Evolutionary conservation across 1,284 basidiomycete genomes (phyloP), one percentile per base, ranked within the genome.

Genomic region (Amylostereum areolatum): DNA sequence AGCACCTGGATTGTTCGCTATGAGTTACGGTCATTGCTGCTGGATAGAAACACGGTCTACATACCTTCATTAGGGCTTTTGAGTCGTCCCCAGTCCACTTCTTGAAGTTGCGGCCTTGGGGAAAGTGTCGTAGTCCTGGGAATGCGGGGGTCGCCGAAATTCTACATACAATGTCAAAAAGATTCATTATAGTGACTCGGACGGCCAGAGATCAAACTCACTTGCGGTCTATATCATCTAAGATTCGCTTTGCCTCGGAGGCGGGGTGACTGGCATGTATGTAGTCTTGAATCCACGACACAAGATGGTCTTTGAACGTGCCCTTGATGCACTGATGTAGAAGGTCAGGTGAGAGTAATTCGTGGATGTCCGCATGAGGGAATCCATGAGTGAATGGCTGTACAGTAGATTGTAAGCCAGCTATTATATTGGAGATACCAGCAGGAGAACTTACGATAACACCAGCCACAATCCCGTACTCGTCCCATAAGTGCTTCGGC

Each of bases 371-470:
- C 29, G 46, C 46, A 3, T 31, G 37, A 31, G 46, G 46, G 31
- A 47, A 47, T 9, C 32, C 11, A 10, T 40, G n/a, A 6, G 46
- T 47, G 30, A 41, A 47, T 18, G 37, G 46, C 46, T 47, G 29
- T 28, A 46, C 7, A 36, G n/a, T 39, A 9, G 24, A 11, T 1
- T 42, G 28, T 24, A 25, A 10, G 7, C 8, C 4, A 8, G n/a
- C 27, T 43, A 43, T 45, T 3, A 32, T 32, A 12, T n/a, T 7
- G 25, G 39, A 10, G 7, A 41, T 7, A 41, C 7, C 7, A 24
- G 8, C 18, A 41, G 7, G 39, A n/a, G 6, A 24, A n/a, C 41
- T 24, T 41, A 42, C 40, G 30, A 42, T 24, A 7, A 27, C n/a
- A 8, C 31, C 30, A 41, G 27, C 7, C 29, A 33, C 40, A n/a